phyloP scores from a whole-genome alignment of 495 filamentous ascomycete genomes.

The Cercophora scortea region DNA sequence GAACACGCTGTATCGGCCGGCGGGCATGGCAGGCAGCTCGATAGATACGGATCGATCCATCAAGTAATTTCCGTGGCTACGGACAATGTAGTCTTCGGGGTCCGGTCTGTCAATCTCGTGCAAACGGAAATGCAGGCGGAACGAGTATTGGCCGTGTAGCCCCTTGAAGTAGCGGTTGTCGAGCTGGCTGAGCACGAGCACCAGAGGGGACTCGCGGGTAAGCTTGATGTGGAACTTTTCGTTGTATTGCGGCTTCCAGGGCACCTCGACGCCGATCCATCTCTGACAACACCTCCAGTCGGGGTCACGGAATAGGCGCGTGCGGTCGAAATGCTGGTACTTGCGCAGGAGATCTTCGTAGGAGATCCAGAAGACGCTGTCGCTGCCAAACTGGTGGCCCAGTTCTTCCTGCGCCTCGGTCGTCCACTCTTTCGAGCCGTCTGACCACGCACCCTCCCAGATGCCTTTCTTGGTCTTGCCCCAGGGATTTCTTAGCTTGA shows the following conservation, averaged over 20 bases:
- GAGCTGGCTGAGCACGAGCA: constrained; percentile 81
- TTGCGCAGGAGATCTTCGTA: constrained; percentile 81
- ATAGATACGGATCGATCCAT: constrained; percentile 43
- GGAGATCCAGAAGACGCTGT: constrained; percentile 65
- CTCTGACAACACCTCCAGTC: constrained; percentile 81
- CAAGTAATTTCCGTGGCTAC: constrained; percentile 66
- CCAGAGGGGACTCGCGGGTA: constrained; percentile 58
- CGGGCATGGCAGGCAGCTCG: constrained; percentile 51
- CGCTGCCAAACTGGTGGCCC: constrained; percentile 83
- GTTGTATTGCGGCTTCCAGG: constrained; percentile 82
- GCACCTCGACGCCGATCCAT: constrained; percentile 81
- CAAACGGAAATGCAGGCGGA: constrained; percentile 80
- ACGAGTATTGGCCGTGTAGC: constrained; percentile 72
- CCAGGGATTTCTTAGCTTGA: constrained; percentile 71
- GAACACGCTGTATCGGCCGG: constrained; percentile 74
- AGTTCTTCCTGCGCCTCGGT: constrained; percentile 75
- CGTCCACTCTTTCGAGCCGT: constrained; percentile 94
- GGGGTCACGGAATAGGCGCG: constrained; percentile 68
- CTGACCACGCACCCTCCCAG: constrained; percentile 81
- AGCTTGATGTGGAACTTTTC: constrained; percentile 78
- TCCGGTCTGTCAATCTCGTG: constrained; percentile 59
- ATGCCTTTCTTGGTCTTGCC: constrained; percentile 59
- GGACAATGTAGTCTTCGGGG: constrained; percentile 79
- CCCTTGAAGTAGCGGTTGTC: constrained; percentile 84
- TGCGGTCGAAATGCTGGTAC: constrained; percentile 81